Conservation (phyloP, 257 asterid species). For the Verbascum thapsus region DNA sequence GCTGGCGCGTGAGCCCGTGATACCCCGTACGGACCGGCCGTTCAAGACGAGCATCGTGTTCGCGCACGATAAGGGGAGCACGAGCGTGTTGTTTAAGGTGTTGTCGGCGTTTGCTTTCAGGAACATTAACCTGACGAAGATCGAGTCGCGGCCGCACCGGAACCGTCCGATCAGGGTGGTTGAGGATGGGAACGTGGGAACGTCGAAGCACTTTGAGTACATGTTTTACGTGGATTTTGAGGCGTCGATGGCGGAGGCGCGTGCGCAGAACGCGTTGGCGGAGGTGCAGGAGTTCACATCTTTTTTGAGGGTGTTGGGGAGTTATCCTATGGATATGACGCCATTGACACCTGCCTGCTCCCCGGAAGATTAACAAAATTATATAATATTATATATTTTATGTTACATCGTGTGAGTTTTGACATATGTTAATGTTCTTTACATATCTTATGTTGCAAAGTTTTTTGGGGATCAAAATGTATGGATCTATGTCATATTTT, state of each 20-base stretch:
- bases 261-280: slow-evolving; percentile 88
- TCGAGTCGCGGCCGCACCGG: slow-evolving; percentile 85
- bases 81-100: slow-evolving; percentile 78
- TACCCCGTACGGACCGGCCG: slow-evolving; percentile 87
- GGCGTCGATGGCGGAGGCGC: slow-evolving; percentile 86
- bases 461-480: too few relatives aligned
- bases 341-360: slow-evolving; percentile 69
- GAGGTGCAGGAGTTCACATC: slow-evolving; percentile 94
- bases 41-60: slow-evolving; percentile 90
- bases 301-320: slow-evolving; percentile 83
- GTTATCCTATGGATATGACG: slow-evolving; percentile 95
- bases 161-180: slow-evolving; percentile 60
- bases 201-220: slow-evolving; percentile 83
- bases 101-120: slow-evolving; percentile 84
- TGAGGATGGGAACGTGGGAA: slow-evolving; percentile 61
- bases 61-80: slow-evolving; percentile 81
- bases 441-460: too few relatives aligned
- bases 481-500: too few relatives aligned
- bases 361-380: slow-evolving; percentile 25
- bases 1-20: slow-evolving; percentile 86
- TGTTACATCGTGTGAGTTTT: too few relatives aligned
- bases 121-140: slow-evolving; percentile 74
- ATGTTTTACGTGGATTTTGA: slow-evolving; percentile 84
- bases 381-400: too few relatives aligned
- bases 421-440: too few relatives aligned